A percentile compares a stretch with the other conserved stretches of the same genome.
Conservation (phyloP, 2,329 filamentous ascomycete genomes). For the Penicillium expansum region DNA sequence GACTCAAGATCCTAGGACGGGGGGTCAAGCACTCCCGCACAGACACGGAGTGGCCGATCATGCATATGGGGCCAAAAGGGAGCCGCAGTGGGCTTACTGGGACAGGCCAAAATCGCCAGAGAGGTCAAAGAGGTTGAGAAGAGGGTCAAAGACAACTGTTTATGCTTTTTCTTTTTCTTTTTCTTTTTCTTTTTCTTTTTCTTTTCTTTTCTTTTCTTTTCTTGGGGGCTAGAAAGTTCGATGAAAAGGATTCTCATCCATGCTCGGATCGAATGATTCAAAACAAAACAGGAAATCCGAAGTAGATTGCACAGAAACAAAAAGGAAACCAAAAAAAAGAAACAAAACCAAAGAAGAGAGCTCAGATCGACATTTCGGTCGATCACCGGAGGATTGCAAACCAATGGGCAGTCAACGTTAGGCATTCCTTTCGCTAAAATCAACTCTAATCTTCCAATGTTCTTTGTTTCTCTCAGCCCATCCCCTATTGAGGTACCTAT, state of each 20-base stretch:
- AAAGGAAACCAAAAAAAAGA: background rate
- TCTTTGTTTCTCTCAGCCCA: background rate
- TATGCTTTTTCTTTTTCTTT: background rate
- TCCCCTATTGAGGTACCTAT: background rate
- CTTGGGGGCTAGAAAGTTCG: too few relatives aligned
- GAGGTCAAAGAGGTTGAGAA: background rate
- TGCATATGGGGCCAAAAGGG: slow-evolving; percentile 19
- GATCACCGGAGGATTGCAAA: slow-evolving; percentile 33
- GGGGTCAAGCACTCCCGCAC: slow-evolving; percentile 8
- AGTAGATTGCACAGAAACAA: too few relatives aligned
- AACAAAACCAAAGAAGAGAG: background rate
- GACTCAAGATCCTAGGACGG: background rate
- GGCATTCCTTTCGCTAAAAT: slow-evolving; percentile 22
- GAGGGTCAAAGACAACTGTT: background rate
- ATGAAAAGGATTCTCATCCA: slow-evolving; percentile 10
- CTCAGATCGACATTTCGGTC: slow-evolving; percentile 33
- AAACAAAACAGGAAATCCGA: too few relatives aligned
- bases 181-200: background rate
- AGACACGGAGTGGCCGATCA: slow-evolving; percentile 21
- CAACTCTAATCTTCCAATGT: slow-evolving; percentile 25
- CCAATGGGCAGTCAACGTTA: slow-evolving; percentile 31
- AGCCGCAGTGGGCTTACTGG: slow-evolving; percentile 4
- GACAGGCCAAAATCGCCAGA: background rate
- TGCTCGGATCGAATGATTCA: slow-evolving; percentile 13
- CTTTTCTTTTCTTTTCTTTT: background rate